A percentile compares a stretch with the other conserved stretches of the same genome.
phyloP scores from a whole-genome alignment of 2,329 filamentous ascomycete genomes.

The Ophiostoma perfectum region DNA sequence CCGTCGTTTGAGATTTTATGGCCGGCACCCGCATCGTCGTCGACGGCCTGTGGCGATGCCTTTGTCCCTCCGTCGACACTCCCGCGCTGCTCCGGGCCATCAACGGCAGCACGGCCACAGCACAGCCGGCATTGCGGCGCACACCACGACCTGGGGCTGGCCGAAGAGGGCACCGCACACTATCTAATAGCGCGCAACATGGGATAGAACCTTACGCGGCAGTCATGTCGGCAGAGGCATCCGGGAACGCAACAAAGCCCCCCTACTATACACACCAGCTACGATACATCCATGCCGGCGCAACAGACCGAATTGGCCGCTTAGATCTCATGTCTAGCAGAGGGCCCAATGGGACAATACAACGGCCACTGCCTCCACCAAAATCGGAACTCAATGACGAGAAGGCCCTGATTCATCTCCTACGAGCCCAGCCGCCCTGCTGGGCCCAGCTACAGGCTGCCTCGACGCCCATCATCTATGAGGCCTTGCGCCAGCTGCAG shows the following conservation, averaged over 20 bases:
- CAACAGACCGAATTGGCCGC: slow-evolving; percentile 18
- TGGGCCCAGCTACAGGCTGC: slow-evolving; percentile 19
- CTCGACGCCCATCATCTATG: slow-evolving; percentile 27
- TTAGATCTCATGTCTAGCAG: slow-evolving; percentile 14
- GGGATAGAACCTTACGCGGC: too few species aligned
- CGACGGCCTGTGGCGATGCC: slow-evolving; percentile 60
- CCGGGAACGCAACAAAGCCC: too few species aligned
- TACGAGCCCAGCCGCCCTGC: slow-evolving; percentile 23
- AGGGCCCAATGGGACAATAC: neutral
- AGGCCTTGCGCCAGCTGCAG: slow-evolving; percentile 41
- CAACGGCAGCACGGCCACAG: slow-evolving; percentile 20
- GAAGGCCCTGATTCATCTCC: slow-evolving; percentile 14
- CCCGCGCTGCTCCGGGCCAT: slow-evolving; percentile 35
- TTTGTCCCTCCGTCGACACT: slow-evolving; percentile 53
- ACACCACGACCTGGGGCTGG: neutral
- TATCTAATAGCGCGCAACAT: neutral
- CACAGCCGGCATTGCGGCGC: slow-evolving; percentile 10
- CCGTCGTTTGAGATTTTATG: slow-evolving; percentile 31
- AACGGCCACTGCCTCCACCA: slow-evolving; percentile 6
- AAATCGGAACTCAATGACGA: neutral
- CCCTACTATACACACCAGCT: neutral
- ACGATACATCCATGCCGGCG: slow-evolving; percentile 7
- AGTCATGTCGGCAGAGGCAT: too few species aligned
- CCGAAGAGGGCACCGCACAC: neutral
- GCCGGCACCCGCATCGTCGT: slow-evolving; percentile 37